Base-by-base conservation (phyloP, 306 rosid genomes). In the Arachis hypogaea region DNA sequence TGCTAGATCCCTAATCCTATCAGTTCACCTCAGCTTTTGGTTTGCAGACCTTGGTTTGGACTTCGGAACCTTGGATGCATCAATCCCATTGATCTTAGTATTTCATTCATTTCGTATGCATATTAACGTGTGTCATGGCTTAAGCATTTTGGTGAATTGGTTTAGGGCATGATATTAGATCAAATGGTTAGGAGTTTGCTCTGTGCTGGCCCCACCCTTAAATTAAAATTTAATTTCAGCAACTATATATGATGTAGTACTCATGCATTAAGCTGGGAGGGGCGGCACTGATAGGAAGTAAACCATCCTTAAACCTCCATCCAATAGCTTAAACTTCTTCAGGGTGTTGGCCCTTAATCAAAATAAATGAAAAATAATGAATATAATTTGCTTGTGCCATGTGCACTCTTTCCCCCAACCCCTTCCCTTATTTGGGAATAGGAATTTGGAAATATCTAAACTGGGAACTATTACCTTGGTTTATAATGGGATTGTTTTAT, bases 401-500 rank as follows among this genome's bases (percentile, higher is more conserved):
- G n/a, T 54, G 50, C 51, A 6, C 44, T 41, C 28, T 4, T 38
- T 33, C 38, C 38, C 38, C 38, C 38, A 33, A 33, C 4, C 12
- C 40, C 42, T 46, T 5, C 43, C 69, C 36, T 9, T 68, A 43
- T 57, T 50, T 57, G 36, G 65, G 75, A 78, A 74, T 66, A 58
- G 49, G 61, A 51, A 59, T 22, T 22, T 22, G 28, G 28, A 22
- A 22, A 22, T 22, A 22, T 22, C 28, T 22, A 22, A 22, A 22
- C 28, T 22, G 28, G 28, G 28, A 22, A 22, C 28, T 22, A 22
- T 14, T 47, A 7, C 66, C 66, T 67, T 66, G 63, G 51, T 59
- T 51, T 33, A 33, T 54, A 41, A 50, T 63, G 57, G 43, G 73
- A 65, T 77, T 46, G 66, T 81, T 51, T 77, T 63, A n/a, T 77